Evolutionary conservation across 306 rosid genomes (phyloP), one percentile per base, ranked within the genome.

Genomic region (Prunus davidiana): DNA sequence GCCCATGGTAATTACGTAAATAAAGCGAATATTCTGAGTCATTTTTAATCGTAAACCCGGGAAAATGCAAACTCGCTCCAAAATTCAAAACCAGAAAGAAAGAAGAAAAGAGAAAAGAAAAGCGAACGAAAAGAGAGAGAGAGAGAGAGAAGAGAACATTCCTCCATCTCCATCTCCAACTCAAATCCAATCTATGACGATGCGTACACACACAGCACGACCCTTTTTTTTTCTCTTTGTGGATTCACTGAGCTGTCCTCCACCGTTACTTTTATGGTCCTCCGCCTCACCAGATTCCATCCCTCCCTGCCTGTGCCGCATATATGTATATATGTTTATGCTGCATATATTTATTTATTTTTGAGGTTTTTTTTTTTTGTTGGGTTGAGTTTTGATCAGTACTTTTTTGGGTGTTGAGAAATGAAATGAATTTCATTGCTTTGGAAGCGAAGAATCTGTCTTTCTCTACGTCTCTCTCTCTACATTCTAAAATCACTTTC

Each of bases 401-500:
- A 16, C 41, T 38, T 41, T 34, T 18, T 8, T 19, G 6, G 10
- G 51, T 15, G 72, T 54, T 38, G 54, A 38, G 38, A 24, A 69
- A 24, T 14, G 30, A 41, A 51, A n/a, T 30, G 46, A 15, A 56
- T 41, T 87, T 81, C 93, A 84, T 87, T 84, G 82, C 92, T 88
- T 88, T 89, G 86, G 87, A 96, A 96, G 98, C 93, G 88, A 92
- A 91, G 99, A 93, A 92, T 96, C 89, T 88, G 19, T 25, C 27
- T 27, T 27, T 32, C 27, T 4, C 69, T 34, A 3, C 45, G 15
- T 19, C 27, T 16, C 46, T 32, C 16, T 32, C 18, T 38, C 50
- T 19, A 64, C 69, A 64, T 64, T 64, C 69, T 64, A 74, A 25
- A 80, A 85, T 77, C 82, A 65, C 90, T 84, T 82, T 85, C 83